phyloP scores from a whole-genome alignment of 305 asterid species.

The Caryopteris hybrid region DNA sequence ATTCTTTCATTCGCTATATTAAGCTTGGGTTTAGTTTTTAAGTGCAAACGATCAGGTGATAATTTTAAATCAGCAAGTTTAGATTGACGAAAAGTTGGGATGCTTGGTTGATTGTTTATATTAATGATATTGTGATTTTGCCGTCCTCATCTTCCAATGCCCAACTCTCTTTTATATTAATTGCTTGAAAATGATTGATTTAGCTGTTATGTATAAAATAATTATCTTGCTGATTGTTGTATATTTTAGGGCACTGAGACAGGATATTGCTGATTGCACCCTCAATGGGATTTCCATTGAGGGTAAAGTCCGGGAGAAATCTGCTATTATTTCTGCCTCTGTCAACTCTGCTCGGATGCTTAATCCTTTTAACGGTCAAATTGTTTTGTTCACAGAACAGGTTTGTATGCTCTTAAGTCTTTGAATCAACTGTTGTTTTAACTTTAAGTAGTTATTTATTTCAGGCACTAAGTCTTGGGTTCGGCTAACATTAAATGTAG shows the following conservation, averaged over 20 bases:
- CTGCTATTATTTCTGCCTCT: conserved; percentile 47
- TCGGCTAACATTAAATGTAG: not conserved
- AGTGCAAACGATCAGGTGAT: not conserved
- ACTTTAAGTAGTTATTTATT: conserved; percentile 1
- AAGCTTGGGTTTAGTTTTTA: not conserved
- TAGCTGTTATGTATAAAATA: not conserved
- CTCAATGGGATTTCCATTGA: conserved; percentile 50
- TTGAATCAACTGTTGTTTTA: not conserved
- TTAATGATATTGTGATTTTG: not conserved
- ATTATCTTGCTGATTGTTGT: conserved; percentile 10
- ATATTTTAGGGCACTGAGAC: conserved; percentile 54
- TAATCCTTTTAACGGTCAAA: conserved; percentile 57
- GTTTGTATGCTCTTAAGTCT: conserved; percentile 34
- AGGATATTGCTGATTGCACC: conserved; percentile 57
- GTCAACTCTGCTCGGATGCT: conserved; percentile 57
- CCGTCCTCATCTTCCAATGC: not conserved
- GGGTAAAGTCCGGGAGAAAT: conserved; percentile 73
- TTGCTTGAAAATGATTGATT: not conserved
- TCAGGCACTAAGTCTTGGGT: not conserved
- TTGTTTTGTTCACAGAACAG: conserved; percentile 51
- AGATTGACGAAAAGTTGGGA: not conserved
- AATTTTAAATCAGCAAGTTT: not conserved
- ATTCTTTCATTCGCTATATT: not conserved
- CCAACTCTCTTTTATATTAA: not conserved
- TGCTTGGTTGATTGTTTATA: not conserved